phyloP scores from a whole-genome alignment of 108 stramenopile genomes.

The Cyclotella atomus region DNA sequence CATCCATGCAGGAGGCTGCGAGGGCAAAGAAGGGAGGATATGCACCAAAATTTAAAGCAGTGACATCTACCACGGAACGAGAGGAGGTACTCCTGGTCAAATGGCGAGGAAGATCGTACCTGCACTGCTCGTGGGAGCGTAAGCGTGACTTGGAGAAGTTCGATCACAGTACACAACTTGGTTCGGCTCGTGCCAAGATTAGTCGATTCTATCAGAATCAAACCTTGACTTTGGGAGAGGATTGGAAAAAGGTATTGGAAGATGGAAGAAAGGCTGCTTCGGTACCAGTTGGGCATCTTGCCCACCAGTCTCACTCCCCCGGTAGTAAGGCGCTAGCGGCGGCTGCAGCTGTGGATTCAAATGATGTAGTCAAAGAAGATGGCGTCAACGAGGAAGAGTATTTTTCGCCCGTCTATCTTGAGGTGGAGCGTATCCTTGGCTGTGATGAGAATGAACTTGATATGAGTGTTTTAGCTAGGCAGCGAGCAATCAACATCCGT shows the following conservation, averaged over 20 bases:
- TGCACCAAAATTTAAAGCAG: slow-evolving; percentile 30
- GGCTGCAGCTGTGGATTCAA: slow-evolving; percentile 6
- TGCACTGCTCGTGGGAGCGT: slow-evolving; percentile 87
- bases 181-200: slow-evolving; percentile 79
- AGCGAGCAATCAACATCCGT: slow-evolving; percentile 72
- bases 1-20: slow-evolving; percentile 39
- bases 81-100: slow-evolving; percentile 87
- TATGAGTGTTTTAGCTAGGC: slow-evolving; percentile 74
- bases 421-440: slow-evolving; percentile 80
- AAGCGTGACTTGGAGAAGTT: slow-evolving; percentile 68
- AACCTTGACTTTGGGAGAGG: slow-evolving; percentile 62
- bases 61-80: slow-evolving; percentile 34
- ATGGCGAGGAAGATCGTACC: slow-evolving; percentile 82
- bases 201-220: slow-evolving; percentile 69
- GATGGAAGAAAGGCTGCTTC: slow-evolving; percentile 57
- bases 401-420: slow-evolving; percentile 66
- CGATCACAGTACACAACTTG: slow-evolving; percentile 63
- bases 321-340: not conserved
- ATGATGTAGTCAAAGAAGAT: slow-evolving; percentile 24
- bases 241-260: slow-evolving; percentile 77
- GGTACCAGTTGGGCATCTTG: slow-evolving; percentile 41
- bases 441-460: slow-evolving; percentile 89
- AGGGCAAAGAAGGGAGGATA: slow-evolving; percentile 22
- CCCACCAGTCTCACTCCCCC: slow-evolving; percentile 35
- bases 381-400: slow-evolving; percentile 63